Evolutionary conservation across 306 rosid genomes (phyloP).

Genomic region (Pyrus communis): DNA sequence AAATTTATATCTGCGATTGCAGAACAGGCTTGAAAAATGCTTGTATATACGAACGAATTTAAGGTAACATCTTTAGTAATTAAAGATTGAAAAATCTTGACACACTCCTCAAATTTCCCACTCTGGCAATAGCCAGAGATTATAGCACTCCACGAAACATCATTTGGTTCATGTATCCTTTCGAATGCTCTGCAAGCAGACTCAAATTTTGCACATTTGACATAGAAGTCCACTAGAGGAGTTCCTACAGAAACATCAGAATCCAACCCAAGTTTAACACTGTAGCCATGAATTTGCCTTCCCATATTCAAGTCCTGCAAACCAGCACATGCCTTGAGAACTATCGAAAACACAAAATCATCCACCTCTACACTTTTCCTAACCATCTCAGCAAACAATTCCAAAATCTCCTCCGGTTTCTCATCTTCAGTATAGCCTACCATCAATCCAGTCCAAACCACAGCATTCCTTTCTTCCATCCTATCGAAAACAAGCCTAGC

Average conservation of each 20-base stretch:
- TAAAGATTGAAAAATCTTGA: conserved; percentile 36
- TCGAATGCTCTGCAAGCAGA: conserved; percentile 40
- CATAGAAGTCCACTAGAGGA: conserved; percentile 56
- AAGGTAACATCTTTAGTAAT: conserved; percentile 34
- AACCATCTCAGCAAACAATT: conserved; percentile 40
- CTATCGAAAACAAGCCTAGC: conserved; percentile 35
- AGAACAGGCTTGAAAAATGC: conserved; percentile 56
- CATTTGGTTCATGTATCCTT: conserved; percentile 48
- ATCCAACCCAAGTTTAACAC: conserved; percentile 51
- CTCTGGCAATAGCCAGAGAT: conserved; percentile 49
- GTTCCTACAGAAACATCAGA: conserved; percentile 55
- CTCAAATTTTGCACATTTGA: conserved; percentile 42
- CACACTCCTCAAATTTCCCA: conserved; percentile 40
- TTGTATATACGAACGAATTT: conserved; percentile 47
- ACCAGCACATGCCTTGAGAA: conserved; percentile 51
- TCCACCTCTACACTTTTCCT: conserved; percentile 38
- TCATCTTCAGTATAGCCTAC: conserved; percentile 44
- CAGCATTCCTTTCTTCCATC: conserved; percentile 40
- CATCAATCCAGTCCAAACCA: conserved; percentile 59
- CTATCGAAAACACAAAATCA: conserved; percentile 47
- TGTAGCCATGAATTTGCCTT: conserved; percentile 41
- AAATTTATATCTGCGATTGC: conserved; percentile 37
- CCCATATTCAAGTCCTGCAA: conserved; percentile 36
- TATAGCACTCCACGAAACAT: conserved; percentile 54
- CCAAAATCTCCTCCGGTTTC: conserved; percentile 26